phyloP scores from a whole-genome alignment of 257 asterid species.

The Gentiana straminea region DNA sequence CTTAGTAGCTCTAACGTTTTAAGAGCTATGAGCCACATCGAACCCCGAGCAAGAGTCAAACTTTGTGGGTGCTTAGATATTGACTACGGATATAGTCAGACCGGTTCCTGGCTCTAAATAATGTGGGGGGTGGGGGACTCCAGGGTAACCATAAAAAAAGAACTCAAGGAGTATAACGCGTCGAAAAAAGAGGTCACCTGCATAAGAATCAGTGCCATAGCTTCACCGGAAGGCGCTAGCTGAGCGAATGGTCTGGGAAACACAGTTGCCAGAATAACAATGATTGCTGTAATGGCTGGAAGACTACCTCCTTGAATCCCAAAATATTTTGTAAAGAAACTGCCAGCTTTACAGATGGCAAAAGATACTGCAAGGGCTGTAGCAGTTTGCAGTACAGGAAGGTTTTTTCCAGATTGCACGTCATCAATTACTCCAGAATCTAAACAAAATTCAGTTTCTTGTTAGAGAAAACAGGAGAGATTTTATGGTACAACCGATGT shows the following conservation, averaged over 20 bases:
- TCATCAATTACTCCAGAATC: constrained; percentile 29
- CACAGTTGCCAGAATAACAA: constrained; percentile 61
- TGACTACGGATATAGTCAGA: too few relatives aligned
- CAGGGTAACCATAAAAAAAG: not conserved
- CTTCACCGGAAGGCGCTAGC: constrained; percentile 92
- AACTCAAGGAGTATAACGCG: constrained; percentile 2
- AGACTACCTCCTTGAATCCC: constrained; percentile 77
- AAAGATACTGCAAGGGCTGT: constrained; percentile 71
- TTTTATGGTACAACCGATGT: too few relatives aligned
- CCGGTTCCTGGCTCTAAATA: too few relatives aligned
- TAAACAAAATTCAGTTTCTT: constrained; percentile 11
- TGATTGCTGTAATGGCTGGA: constrained; percentile 75
- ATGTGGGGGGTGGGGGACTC: too few relatives aligned
- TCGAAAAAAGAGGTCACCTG: constrained; percentile 35
- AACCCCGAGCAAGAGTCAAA: too few relatives aligned
- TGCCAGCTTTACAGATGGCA: constrained; percentile 57
- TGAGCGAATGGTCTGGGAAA: constrained; percentile 64
- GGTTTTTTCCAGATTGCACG: constrained; percentile 39
- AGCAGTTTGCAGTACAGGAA: constrained; percentile 65
- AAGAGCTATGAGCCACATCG: too few relatives aligned
- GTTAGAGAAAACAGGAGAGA: constrained; percentile 1
- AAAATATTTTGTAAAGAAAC: constrained; percentile 39
- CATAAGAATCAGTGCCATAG: constrained; percentile 82
- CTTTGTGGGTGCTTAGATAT: too few relatives aligned
- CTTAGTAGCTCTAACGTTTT: too few relatives aligned